A percentile compares a stretch with the other conserved stretches of the same genome.
These are phyloP conservation scores for Xylaria nigripes DNA, from an alignment of 495 filamentous ascomycete species.

Conservation along the genomic window DNA sequence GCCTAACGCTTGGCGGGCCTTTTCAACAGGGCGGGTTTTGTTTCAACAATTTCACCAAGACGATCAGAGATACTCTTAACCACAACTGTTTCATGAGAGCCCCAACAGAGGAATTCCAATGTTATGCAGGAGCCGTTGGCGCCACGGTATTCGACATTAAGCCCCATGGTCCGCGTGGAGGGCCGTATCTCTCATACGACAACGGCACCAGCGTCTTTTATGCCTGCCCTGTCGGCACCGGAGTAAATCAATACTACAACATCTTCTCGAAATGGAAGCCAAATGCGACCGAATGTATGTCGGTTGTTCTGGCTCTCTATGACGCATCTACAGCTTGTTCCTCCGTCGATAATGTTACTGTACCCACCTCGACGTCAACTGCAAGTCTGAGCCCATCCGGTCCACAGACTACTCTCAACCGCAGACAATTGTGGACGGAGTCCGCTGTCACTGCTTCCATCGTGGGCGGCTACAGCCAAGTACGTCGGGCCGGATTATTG, in stretches of 20 bases:
- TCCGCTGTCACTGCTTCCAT: not conserved
- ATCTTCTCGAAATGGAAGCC: conserved; percentile 18
- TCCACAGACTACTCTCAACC: not conserved
- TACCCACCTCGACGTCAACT: not conserved
- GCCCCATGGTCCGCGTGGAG: conserved; percentile 2
- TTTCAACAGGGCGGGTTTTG: conserved; percentile 26
- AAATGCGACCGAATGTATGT: conserved; percentile 9
- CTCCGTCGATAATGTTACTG: conserved; percentile 2
- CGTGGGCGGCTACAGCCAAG: not conserved
- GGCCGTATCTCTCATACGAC: conserved; percentile 20
- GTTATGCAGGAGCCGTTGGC: conserved; percentile 19
- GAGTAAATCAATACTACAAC: conserved; percentile 12
- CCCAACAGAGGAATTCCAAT: conserved; percentile 21
- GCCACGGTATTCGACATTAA: conserved; percentile 17
- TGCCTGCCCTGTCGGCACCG: conserved; percentile 15
- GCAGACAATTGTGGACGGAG: not conserved
- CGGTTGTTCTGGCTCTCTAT: conserved; percentile 16
- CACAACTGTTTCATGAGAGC: conserved; percentile 26
- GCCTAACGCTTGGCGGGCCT: conserved; percentile 19
- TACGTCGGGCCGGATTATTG: conserved; percentile 1
- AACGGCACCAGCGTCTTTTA: conserved; percentile 14
- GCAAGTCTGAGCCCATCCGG: not conserved
- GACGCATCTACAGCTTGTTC: conserved; percentile 13
- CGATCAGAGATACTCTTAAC: conserved; percentile 19
- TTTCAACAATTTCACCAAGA: conserved; percentile 17